These are phyloP conservation scores for Canna indica DNA, from an alignment of 176 grass and related monocot species.

Conservation along the genomic window DNA sequence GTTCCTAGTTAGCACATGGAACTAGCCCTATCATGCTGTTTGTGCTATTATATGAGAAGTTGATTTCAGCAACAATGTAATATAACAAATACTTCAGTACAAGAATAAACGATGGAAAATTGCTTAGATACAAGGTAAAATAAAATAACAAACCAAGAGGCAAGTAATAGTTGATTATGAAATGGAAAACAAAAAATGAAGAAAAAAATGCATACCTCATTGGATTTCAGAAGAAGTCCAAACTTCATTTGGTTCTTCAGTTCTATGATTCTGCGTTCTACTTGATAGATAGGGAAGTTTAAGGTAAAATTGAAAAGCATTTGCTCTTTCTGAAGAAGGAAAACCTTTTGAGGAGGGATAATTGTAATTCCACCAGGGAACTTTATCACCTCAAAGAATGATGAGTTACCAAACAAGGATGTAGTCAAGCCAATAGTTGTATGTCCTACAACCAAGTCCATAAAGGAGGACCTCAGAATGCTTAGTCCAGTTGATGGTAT, in stretches of 20 bases:
- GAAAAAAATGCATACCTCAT: slow-evolving; percentile 50
- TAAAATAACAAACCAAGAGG: neutral
- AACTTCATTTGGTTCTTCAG: slow-evolving; percentile 82
- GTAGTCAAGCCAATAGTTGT: slow-evolving; percentile 62
- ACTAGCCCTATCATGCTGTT: neutral
- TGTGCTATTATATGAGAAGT: neutral
- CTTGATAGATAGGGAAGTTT: slow-evolving; percentile 70
- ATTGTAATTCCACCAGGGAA: slow-evolving; percentile 91
- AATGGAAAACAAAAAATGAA: neutral
- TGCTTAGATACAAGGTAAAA: neutral
- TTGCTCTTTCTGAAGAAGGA: slow-evolving; percentile 63
- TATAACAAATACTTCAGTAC: neutral
- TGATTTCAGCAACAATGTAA: neutral
- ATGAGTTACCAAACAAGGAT: slow-evolving; percentile 58
- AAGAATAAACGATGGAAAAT: neutral
- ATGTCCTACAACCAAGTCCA: slow-evolving; percentile 54
- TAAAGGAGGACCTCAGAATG: slow-evolving; percentile 67
- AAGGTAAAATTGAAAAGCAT: slow-evolving; percentile 80
- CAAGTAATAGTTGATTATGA: neutral
- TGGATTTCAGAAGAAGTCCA: slow-evolving; percentile 59
- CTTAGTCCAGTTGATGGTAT: slow-evolving; percentile 63
- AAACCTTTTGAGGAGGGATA: slow-evolving; percentile 71
- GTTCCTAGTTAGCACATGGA: neutral
- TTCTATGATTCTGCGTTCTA: slow-evolving; percentile 42
- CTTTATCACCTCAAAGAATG: slow-evolving; percentile 58